Evolutionary conservation across 129 eudicot genomes (phyloP).

Genomic region (Kitagawia praeruptora): DNA sequence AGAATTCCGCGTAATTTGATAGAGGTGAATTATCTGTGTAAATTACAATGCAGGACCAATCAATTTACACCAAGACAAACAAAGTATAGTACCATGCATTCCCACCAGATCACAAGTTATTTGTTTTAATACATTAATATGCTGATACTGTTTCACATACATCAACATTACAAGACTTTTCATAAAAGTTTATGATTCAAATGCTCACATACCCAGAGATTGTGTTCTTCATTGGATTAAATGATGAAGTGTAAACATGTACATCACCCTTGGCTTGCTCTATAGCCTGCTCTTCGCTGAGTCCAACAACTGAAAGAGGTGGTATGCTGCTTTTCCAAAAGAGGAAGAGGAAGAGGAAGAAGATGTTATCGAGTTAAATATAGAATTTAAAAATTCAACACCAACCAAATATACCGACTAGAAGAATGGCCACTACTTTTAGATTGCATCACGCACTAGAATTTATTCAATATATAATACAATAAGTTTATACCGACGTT

Average conservation of each 20-base stretch:
- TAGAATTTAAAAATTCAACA: background rate
- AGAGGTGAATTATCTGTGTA: background rate
- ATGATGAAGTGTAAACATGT: constrained; percentile 74
- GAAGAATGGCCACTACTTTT: background rate
- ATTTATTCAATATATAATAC: background rate
- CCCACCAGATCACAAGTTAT: background rate
- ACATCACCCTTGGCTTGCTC: constrained; percentile 78
- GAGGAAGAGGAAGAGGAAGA: background rate
- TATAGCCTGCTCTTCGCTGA: constrained; percentile 88
- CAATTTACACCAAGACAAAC: background rate
- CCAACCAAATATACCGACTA: background rate
- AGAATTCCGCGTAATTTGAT: background rate
- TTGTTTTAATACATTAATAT: background rate
- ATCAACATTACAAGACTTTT: background rate
- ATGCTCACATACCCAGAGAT: constrained; percentile 69
- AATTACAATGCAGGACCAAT: background rate
- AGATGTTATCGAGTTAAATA: constrained; percentile 3
- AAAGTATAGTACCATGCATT: background rate
- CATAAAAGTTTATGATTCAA: background rate
- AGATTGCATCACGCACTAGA: background rate
- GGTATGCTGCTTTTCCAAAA: constrained; percentile 58
- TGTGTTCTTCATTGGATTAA: constrained; percentile 91
- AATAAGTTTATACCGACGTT: background rate
- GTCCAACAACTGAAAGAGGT: constrained; percentile 93
- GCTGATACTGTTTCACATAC: background rate